Percentiles rank a stretch among this genome's conserved stretches.
Conservation (phyloP, 495 filamentous ascomycete species). For the Lineolata rhizophorae region DNA sequence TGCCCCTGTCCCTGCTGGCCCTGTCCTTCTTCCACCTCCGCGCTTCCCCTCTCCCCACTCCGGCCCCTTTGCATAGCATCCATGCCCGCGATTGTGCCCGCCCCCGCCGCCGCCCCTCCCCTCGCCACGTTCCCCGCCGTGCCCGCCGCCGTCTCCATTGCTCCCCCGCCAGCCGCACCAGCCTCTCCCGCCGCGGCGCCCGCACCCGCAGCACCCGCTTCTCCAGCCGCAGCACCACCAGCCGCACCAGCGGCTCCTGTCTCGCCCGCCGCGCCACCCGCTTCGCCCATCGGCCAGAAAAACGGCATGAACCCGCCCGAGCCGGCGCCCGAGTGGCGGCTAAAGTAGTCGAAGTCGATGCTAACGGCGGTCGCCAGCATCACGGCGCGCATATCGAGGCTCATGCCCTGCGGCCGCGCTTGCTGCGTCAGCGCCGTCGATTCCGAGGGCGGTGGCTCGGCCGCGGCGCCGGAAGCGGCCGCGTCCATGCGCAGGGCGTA, state of each 20-base stretch:
- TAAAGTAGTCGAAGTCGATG: constrained; percentile 57
- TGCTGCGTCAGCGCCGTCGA: constrained; percentile 5
- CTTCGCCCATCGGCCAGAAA: constrained; percentile 27
- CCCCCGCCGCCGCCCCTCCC: constrained; percentile 23
- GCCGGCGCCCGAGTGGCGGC: constrained; percentile 29
- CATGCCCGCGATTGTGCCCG: constrained; percentile 38
- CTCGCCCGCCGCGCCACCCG: constrained; percentile 17
- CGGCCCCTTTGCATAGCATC: constrained; percentile 37
- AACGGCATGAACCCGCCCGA: constrained; percentile 32
- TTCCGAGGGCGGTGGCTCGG: no score
- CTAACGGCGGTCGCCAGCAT: constrained; percentile 53
- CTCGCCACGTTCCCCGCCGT: constrained; percentile 22
- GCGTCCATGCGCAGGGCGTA: constrained; percentile 51
- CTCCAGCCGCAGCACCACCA: constrained; percentile 22
- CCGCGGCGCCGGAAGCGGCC: constrained; percentile 23
- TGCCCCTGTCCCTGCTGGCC: constrained; percentile 6
- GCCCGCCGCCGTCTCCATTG: constrained; percentile 22
- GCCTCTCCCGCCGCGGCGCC: constrained; percentile 20
- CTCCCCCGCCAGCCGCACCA: constrained; percentile 18
- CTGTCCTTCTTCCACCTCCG: constrained; percentile 4
- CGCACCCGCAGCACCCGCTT: constrained; percentile 16
- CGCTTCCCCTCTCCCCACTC: background rate
- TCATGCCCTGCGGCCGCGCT: constrained; percentile 26
- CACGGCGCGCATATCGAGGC: constrained; percentile 46
- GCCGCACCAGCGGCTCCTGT: constrained; percentile 17